Conservation (phyloP, 306 rosid genomes). For the Ormosia emarginata region DNA sequence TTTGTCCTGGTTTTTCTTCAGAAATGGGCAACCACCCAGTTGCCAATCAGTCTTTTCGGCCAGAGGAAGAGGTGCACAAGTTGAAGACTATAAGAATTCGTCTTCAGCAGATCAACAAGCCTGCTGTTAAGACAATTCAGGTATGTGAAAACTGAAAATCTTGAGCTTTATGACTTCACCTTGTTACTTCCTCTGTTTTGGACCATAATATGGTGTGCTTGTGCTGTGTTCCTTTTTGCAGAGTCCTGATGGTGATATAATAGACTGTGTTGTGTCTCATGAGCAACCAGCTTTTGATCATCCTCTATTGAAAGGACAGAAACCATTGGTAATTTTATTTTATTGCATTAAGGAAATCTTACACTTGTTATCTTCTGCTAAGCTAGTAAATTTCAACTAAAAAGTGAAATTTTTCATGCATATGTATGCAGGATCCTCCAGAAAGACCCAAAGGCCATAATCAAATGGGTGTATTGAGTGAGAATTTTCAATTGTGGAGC, state of each 20-base stretch:
- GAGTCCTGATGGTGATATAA: slow-evolving; percentile 87
- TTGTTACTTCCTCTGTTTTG: not conserved
- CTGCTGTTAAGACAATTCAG: slow-evolving; percentile 67
- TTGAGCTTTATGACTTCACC: not conserved
- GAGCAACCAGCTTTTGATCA: slow-evolving; percentile 86
- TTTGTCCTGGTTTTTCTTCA: slow-evolving; percentile 42
- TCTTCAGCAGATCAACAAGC: slow-evolving; percentile 64
- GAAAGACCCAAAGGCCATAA: slow-evolving; percentile 56
- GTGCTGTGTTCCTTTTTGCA: slow-evolving; percentile 16
- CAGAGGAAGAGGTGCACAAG: slow-evolving; percentile 45
- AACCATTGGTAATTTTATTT: slow-evolving; percentile 56
- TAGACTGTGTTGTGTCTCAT: slow-evolving; percentile 73
- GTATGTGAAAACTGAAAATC: slow-evolving; percentile 8
- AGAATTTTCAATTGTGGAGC: slow-evolving; percentile 69
- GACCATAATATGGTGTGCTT: not conserved
- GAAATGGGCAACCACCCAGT: not conserved
- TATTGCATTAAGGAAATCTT: not conserved
- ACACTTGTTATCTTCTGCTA: not conserved
- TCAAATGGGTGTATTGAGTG: slow-evolving; percentile 21
- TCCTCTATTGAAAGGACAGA: slow-evolving; percentile 60
- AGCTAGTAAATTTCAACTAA: not conserved
- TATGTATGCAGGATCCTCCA: slow-evolving; percentile 57
- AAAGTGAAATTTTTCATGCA: not conserved
- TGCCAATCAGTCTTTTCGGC: slow-evolving; percentile 52
- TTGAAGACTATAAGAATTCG: slow-evolving; percentile 41